phyloP scores from a whole-genome alignment of 495 filamentous ascomycete species.

The Aspergillus asperescens region DNA sequence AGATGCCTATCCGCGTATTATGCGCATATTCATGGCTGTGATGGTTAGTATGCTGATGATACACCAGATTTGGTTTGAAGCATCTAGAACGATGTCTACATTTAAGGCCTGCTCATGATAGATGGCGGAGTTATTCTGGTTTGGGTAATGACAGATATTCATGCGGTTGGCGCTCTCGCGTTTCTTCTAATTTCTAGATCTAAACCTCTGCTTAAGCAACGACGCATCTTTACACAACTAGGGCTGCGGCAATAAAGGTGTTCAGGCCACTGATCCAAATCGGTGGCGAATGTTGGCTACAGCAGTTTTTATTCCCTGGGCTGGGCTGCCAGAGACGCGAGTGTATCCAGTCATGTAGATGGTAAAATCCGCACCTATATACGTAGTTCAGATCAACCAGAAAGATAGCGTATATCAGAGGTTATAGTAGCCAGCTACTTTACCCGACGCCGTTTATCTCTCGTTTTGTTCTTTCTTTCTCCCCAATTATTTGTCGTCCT shows the following conservation, averaged over 20 bases:
- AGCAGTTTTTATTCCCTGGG: not conserved
- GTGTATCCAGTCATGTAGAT: not conserved
- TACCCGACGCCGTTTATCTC: not conserved
- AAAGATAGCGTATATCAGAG: not conserved
- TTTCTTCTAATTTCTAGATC: not conserved
- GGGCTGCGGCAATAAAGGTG: too few species aligned
- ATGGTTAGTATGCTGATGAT: not conserved
- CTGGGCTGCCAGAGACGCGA: slow-evolving; percentile 4
- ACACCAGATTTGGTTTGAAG: not conserved
- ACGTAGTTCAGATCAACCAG: not conserved
- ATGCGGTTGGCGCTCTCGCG: slow-evolving; percentile 10
- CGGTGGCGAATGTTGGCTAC: not conserved
- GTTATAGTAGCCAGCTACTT: slow-evolving; percentile 10
- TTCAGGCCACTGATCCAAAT: not conserved
- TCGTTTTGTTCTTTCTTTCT: slow-evolving; percentile 15
- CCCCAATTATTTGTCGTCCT: not conserved
- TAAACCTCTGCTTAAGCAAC: not conserved
- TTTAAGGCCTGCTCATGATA: not conserved
- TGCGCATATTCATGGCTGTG: not conserved
- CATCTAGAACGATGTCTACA: not conserved
- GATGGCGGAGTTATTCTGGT: not conserved
- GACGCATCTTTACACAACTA: too few species aligned
- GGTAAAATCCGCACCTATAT: not conserved
- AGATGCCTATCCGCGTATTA: not conserved
- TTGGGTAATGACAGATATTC: slow-evolving; percentile 15